Base-by-base conservation (phyloP, 148 eudicot species). In the Beta vulgaris region DNA sequence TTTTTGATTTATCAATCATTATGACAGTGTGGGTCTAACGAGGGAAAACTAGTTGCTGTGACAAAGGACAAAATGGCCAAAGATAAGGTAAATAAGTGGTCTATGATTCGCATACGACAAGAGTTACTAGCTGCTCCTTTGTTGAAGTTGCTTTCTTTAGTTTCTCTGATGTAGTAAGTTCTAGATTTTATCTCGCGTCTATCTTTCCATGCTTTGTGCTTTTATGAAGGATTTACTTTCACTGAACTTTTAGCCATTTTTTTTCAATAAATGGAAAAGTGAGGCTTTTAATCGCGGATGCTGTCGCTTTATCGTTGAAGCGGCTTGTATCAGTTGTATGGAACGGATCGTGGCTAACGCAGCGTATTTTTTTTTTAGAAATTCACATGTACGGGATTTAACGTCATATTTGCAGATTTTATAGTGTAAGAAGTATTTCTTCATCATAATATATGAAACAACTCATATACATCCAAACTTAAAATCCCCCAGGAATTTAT, bases 71-170 rank as follows among this genome's bases (percentile, higher is more conserved):
- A 63, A 39, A 32, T n/a, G 43, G 60, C 46, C 4, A 31, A 63
- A 26, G 77, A 44, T 16, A 21, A 19, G 68, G 77, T 61, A 73
- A 42, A 36, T 48, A 42, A 39, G 37, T 59, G 64, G 64, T 59
- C 3, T 59, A 11, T 44, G 14, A 31, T 31, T 69, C 19, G 21
- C 34, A 18, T 19, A n/a, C 32, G 16, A 7, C 29, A 51, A 9
- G 43, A 49, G 35, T 25, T 72, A 37, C 49, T 36, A 35, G 10
- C 1, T 19, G 13, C 43, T 35, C 23, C 19, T 43, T 4, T 51
- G 57, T 51, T 34, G 29, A 36, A 14, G 21, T 42, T 49, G 2
- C 7, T 0, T 70, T 35, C 19, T 62, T 18, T 34, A 62, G 7
- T 18, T 18, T 62, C 15, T 31, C 11, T 34, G 19, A 62, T 62